Conservation (phyloP, 2,329 filamentous ascomycete species). For the Clathrospora elynae region DNA sequence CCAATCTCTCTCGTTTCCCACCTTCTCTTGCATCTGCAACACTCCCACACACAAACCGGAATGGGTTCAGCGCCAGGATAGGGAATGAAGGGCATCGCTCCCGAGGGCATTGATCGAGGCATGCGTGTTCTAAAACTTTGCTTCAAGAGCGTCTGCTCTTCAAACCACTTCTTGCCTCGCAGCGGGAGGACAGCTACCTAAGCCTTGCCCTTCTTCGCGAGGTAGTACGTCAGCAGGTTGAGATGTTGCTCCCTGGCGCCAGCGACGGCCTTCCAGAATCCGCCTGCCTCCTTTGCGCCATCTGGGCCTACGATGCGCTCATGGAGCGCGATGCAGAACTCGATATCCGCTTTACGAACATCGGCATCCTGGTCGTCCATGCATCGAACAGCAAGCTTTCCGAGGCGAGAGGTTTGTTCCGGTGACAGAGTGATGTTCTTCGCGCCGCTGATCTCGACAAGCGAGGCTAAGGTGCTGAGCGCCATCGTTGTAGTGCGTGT, state of each 20-base stretch:
- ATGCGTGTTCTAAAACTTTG: background rate
- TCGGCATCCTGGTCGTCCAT: slow-evolving; percentile 49
- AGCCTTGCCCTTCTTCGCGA: slow-evolving; percentile 57
- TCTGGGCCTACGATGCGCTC: slow-evolving; percentile 44
- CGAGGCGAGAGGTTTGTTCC: slow-evolving; percentile 47
- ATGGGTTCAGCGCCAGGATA: slow-evolving; percentile 6
- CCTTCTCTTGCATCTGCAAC: slow-evolving; percentile 5
- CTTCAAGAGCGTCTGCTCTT: slow-evolving; percentile 1
- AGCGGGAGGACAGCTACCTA: slow-evolving; percentile 22
- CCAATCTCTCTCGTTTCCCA: slow-evolving; percentile 6
- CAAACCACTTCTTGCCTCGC: slow-evolving; percentile 4
- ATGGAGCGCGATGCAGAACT: slow-evolving; percentile 76
- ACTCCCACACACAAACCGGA: slow-evolving; percentile 7
- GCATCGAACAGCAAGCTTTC: slow-evolving; percentile 46
- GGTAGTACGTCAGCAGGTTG: slow-evolving; percentile 80
- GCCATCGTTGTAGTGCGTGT: slow-evolving; percentile 48
- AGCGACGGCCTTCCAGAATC: slow-evolving; percentile 71
- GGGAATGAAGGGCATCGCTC: background rate
- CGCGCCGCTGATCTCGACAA: slow-evolving; percentile 42
- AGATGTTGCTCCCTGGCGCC: slow-evolving; percentile 72
- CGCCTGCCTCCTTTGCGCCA: slow-evolving; percentile 45
- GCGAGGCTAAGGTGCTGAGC: slow-evolving; percentile 46
- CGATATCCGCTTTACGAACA: slow-evolving; percentile 71
- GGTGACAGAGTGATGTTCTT: slow-evolving; percentile 39
- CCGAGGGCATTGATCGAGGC: no score